Evolutionary conservation across 176 grass and related monocot genomes (phyloP), one percentile per base, ranked within the genome.

Genomic region (Musa troglodytarum): DNA sequence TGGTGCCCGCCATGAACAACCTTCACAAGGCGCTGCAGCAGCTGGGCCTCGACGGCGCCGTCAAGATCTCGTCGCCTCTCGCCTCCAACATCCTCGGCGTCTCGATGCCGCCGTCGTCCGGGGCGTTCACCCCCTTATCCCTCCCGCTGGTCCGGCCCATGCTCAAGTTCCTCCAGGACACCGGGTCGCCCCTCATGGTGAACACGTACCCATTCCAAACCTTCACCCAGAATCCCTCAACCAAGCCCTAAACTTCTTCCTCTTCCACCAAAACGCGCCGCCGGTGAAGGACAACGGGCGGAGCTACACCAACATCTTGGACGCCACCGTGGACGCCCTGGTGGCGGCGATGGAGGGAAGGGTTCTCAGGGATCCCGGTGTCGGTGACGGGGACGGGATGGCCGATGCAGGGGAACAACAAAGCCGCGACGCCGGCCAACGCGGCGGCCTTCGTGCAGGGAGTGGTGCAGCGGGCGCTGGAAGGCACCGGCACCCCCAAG

Each of bases 181-280:
- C 85, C 19, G 85, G 85, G 13, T 65, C 90, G 64, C 90, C 90
- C 0, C 87, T 93, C 81, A 93, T 93, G 87, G 53, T 89, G 0
- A 93, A 93, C 85, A 81, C 82, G 14, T 93, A 93, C 80, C 90
- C 90, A 1, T 93, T 93, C 85, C 87, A 89, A 76, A 90, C 87
- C 77, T 72, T 89, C 85, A 81, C 71, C 1, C 83, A 85, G 73
- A 87, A 93, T 76, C 90, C 87, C 76, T 29, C 65, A 87, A 93
- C 70, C 80, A 89, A 57, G 81, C 72, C 43, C 85, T 93, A 52
- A 81, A 19, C 49, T 93, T 89, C 77, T 84, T 85, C 52, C 43
- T 89, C 52, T 84, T 78, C 68, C 79, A 49, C 54, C 63, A 79
- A 0, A 82, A 79, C 43, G 79, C 74, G 0, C 15, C 72, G 19